Percentiles rank a stretch among this genome's conserved stretches.
Conservation (phyloP, 306 rosid species). For the Datisca glomerata region DNA sequence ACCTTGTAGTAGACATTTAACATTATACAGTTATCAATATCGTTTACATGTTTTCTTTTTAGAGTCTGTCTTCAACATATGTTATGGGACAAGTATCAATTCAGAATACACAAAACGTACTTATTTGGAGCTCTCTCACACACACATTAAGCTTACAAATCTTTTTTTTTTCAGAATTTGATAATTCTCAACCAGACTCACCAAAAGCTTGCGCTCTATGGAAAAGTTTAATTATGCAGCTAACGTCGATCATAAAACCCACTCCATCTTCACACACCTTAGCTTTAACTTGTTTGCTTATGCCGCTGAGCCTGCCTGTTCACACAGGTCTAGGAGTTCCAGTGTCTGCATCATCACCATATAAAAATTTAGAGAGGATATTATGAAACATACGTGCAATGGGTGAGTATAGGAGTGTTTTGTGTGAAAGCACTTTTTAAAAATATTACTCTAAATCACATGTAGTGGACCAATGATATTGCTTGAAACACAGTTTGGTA, state of each 20-base stretch:
- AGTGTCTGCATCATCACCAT: constrained; percentile 54
- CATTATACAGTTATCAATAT: neutral
- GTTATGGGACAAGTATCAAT: neutral
- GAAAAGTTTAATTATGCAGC: constrained; percentile 62
- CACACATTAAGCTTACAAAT: constrained; percentile 16
- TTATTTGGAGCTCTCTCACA: constrained; percentile 24
- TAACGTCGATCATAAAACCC: constrained; percentile 40
- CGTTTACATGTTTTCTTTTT: no score
- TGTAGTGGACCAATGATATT: no score
- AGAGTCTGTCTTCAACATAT: neutral
- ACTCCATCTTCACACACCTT: constrained; percentile 15
- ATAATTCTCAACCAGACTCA: constrained; percentile 11
- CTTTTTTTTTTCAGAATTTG: no score
- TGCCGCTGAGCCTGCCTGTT: constrained; percentile 81
- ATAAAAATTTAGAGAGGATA: no score
- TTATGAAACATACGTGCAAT: no score
- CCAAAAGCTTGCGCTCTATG: constrained; percentile 93
- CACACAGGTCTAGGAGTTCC: constrained; percentile 85
- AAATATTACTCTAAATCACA: no score
- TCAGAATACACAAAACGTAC: neutral
- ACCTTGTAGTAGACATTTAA: no score
- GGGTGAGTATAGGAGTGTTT: no score
- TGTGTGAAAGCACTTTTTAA: no score
- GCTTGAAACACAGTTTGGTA: no score
- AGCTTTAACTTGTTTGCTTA: constrained; percentile 27